phyloP scores from a whole-genome alignment of 2,329 filamentous ascomycete species.

The Cytospora piceicola region DNA sequence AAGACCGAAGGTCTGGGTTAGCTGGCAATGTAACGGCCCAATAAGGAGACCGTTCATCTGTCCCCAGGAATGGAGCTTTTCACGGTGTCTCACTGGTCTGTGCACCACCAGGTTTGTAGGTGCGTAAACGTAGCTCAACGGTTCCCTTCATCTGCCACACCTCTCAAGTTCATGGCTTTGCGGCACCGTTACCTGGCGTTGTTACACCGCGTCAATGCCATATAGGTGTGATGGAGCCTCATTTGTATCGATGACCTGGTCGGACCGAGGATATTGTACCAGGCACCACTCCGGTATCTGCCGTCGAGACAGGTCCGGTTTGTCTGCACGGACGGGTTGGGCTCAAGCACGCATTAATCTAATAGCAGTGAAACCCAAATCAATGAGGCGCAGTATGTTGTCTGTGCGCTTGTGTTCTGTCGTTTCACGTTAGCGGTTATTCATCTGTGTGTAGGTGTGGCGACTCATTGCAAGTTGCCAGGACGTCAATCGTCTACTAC shows the following conservation, averaged over 20 bases:
- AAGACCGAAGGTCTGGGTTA: not conserved
- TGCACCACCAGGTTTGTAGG: not conserved
- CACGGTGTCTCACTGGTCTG: not conserved
- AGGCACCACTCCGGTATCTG: not conserved
- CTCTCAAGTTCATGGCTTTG: constrained; percentile 1
- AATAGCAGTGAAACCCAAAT: constrained; percentile 12
- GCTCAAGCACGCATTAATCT: constrained; percentile 1
- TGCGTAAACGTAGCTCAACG: not conserved
- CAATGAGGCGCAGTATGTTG: constrained; percentile 1
- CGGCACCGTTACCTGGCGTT: constrained; percentile 1
- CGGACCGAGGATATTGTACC: not conserved
- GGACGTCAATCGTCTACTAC: not conserved
- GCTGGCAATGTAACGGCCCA: not conserved
- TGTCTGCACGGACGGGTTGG: not conserved
- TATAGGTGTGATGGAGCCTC: constrained; percentile 1
- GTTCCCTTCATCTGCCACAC: not conserved
- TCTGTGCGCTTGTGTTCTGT: constrained; percentile 19
- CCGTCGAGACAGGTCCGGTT: not conserved
- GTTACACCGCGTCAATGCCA: constrained; percentile 4
- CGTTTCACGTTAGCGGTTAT: not conserved
- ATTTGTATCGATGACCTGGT: not conserved
- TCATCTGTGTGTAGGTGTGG: not conserved
- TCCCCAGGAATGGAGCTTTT: constrained; percentile 2
- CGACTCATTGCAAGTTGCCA: not conserved
- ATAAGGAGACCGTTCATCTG: not conserved